Evolutionary conservation across 371 early-diverging fungal species (phyloP), one percentile per base, ranked within the genome.

Genomic region (Entomophthora muscae): DNA sequence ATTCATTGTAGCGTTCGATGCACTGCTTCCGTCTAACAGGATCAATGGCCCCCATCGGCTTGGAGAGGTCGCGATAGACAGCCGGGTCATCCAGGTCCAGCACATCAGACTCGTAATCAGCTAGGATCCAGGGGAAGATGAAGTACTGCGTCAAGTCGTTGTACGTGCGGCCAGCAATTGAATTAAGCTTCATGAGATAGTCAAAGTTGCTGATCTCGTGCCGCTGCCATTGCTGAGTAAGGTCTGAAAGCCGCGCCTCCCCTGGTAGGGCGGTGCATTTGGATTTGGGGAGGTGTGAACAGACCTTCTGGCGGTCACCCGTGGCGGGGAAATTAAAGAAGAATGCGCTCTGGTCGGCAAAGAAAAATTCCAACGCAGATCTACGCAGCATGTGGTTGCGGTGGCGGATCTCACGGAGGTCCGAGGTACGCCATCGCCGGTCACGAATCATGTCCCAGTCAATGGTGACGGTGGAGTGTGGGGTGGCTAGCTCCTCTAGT

Each of bases 191-290:
- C 83, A 85, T 83, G 58, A 87, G 61, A 65, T 87, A 87, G 66
- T 83, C 85, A 70, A 82, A 87, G 65, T 86, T 87, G 54, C 78
- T 76, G 23, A 87, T 73, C 68, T 85, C 81, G 24, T 78, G 75
- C 21, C 68, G 63, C 60, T 71, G 70, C 88, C 88, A 87, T 27
- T 70, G 68, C 68, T 83, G 77, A 0, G 73, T 72, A 24, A 83
- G 51, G 71, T 69, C 74, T 58, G 76, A 62, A 28, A 65, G 61
- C 28, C 59, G 22, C 51, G 71, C 75, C 0, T 69, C 63, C 27
- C 72, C 66, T 5, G 73, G 53, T 51, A 70, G 74, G 65, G 76
- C 66, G 26, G 62, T 66, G 1, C 75, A 76, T 5, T 67, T 63
- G 17, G 82, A 63, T 24, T 71, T 69, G 7, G 71, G 57, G 30